phyloP scores from a whole-genome alignment of 257 asterid species.

The Petunia secreta region DNA sequence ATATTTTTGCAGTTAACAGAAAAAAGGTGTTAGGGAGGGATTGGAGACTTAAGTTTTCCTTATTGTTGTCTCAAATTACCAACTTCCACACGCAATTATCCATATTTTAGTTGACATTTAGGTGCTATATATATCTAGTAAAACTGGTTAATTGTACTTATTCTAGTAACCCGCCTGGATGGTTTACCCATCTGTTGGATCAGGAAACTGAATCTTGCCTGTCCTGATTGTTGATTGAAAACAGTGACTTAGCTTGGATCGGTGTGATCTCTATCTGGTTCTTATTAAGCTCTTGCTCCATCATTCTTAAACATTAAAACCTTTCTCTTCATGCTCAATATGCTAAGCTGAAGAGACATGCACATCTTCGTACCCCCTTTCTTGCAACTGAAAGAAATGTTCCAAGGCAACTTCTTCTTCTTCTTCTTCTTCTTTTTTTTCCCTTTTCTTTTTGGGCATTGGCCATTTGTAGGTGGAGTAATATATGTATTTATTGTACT shows the following conservation, averaged over 20 bases:
- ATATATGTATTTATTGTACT: background rate
- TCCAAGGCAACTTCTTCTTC: background rate
- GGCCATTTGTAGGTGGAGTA: background rate
- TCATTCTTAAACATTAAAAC: background rate
- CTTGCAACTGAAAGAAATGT: background rate
- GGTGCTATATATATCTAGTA: background rate
- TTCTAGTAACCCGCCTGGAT: background rate
- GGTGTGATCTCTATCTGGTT: background rate
- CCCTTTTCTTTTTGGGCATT: background rate
- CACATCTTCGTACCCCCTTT: background rate
- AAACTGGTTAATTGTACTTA: background rate
- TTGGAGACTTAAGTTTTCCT: background rate
- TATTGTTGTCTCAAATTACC: background rate
- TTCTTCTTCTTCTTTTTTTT: no score
- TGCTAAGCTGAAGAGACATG: background rate
- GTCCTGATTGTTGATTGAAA: slow-evolving; percentile 7
- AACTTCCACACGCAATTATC: background rate
- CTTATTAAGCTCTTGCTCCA: background rate
- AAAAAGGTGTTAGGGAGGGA: background rate
- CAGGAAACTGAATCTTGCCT: background rate
- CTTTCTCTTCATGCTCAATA: background rate
- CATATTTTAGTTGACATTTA: background rate
- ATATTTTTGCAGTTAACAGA: background rate
- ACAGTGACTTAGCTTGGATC: background rate
- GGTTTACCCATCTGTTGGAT: background rate